A percentile compares a stretch with the other conserved stretches of the same genome.
phyloP scores from a whole-genome alignment of 2,329 filamentous ascomycete species.

The Aspergillus sp. region DNA sequence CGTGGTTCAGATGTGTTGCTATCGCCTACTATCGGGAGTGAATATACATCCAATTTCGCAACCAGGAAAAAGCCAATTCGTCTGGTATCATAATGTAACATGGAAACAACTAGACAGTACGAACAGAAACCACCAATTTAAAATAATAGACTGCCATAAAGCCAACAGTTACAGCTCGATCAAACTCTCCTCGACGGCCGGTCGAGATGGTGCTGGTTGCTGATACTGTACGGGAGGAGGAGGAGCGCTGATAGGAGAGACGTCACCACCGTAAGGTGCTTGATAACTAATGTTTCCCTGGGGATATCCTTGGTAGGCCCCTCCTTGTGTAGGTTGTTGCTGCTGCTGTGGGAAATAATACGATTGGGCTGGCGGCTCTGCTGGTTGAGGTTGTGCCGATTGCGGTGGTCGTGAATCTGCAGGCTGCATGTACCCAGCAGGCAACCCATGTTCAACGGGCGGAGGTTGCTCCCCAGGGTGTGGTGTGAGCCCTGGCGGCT shows the following conservation, averaged over 20 bases:
- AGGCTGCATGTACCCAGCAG: conserved; percentile 19
- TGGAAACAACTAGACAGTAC: background rate
- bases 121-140: background rate
- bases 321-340: conserved; percentile 12
- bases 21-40: conserved; percentile 6
- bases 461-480: conserved; percentile 18
- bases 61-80: conserved; percentile 21
- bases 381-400: conserved; percentile 15
- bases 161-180: conserved; percentile 27
- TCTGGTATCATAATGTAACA: conserved; percentile 28
- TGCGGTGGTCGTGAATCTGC: conserved; percentile 16
- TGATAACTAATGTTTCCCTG: conserved; percentile 13
- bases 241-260: conserved; percentile 17
- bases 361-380: conserved; percentile 17
- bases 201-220: conserved; percentile 22
- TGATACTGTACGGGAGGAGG: conserved; percentile 19
- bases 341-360: conserved; percentile 22
- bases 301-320: conserved; percentile 14
- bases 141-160: background rate
- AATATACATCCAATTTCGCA: conserved; percentile 18
- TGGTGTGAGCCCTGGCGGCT: conserved; percentile 19
- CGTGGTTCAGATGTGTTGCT: background rate
- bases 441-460: conserved; percentile 15
- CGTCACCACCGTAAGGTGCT: conserved; percentile 18
- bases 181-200: conserved; percentile 30